phyloP scores from a whole-genome alignment of 2,329 filamentous ascomycete genomes.

The Pseudodiploospora longispora region DNA sequence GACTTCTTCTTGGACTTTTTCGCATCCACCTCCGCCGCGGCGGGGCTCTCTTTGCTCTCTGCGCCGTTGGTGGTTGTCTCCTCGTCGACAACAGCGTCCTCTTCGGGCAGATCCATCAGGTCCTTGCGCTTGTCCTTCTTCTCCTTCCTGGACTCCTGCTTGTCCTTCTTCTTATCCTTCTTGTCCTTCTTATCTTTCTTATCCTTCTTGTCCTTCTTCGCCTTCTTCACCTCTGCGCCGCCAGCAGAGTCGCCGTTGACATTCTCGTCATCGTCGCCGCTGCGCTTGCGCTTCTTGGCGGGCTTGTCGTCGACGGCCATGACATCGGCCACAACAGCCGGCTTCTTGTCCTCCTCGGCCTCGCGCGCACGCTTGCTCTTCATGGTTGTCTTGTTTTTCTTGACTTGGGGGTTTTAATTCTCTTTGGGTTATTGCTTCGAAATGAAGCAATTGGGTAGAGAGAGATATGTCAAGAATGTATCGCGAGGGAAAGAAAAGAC shows the following conservation, averaged over 20 bases:
- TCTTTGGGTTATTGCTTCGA: neutral
- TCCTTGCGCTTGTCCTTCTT: conserved; percentile 34
- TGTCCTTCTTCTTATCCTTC: conserved; percentile 16
- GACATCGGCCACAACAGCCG: conserved; percentile 10
- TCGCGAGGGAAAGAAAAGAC: neutral
- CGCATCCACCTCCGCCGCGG: conserved; percentile 13
- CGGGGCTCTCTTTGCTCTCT: conserved; percentile 1
- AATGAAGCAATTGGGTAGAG: neutral
- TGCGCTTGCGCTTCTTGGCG: conserved; percentile 30
- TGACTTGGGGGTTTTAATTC: neutral
- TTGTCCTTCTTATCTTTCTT: conserved; percentile 26
- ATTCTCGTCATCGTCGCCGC: conserved; percentile 16
- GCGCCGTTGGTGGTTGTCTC: conserved; percentile 11
- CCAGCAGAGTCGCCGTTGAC: neutral
- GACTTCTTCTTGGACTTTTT: conserved; percentile 22
- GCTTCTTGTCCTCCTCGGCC: conserved; percentile 21
- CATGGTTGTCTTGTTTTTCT: conserved; percentile 12
- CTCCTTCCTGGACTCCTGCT: conserved; percentile 29
- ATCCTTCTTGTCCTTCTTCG: conserved; percentile 23
- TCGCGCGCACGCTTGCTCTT: conserved; percentile 34
- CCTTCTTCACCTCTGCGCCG: conserved; percentile 19
- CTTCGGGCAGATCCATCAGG: conserved; percentile 28
- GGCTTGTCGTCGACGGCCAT: conserved; percentile 15
- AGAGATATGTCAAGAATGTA: neutral
- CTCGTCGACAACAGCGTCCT: conserved; percentile 19